Percentiles rank a stretch among this genome's conserved stretches.
Conservation (phyloP, 208 protist species). For the Herpetomonas samuelpessoai region DNA sequence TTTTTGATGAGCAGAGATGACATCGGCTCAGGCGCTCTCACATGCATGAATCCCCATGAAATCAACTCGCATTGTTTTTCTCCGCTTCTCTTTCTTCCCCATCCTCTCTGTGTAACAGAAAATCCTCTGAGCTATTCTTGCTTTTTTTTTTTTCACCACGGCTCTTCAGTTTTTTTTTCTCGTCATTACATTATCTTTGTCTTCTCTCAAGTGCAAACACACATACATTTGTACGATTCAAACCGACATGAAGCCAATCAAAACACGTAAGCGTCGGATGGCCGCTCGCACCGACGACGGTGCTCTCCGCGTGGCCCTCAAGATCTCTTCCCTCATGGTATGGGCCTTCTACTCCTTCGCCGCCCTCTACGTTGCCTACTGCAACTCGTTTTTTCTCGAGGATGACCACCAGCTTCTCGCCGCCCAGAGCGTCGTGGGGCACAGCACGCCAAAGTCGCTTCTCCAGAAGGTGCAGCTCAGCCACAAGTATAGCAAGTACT, state of each 20-base stretch:
- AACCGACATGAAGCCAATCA: constrained; percentile 1
- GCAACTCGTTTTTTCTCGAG: constrained; percentile 39
- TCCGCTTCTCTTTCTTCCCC: no score
- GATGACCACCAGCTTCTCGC: constrained; percentile 1
- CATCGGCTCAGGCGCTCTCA: no score
- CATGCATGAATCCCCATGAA: no score
- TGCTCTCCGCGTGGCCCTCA: constrained; percentile 33
- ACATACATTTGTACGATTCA: no score
- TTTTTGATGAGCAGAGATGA: no score
- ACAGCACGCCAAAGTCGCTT: constrained; percentile 1
- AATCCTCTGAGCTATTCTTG: no score
- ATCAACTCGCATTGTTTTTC: no score
- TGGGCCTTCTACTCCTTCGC: constrained; percentile 69
- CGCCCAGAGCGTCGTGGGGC: neutral
- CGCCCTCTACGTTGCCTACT: constrained; percentile 63
- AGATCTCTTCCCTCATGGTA: constrained; percentile 41
- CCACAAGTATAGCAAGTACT: constrained; percentile 26
- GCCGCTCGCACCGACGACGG: constrained; percentile 2
- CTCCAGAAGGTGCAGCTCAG: constrained; percentile 6
- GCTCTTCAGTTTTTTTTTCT: constrained; percentile 9
- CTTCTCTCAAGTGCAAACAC: no score
- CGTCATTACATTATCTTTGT: no score
- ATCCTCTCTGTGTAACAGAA: no score
- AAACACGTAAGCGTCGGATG: neutral
- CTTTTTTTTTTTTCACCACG: constrained; percentile 3